Base-by-base conservation (phyloP, 2,329 filamentous ascomycete genomes). In the Calonectria hawksworthii region DNA sequence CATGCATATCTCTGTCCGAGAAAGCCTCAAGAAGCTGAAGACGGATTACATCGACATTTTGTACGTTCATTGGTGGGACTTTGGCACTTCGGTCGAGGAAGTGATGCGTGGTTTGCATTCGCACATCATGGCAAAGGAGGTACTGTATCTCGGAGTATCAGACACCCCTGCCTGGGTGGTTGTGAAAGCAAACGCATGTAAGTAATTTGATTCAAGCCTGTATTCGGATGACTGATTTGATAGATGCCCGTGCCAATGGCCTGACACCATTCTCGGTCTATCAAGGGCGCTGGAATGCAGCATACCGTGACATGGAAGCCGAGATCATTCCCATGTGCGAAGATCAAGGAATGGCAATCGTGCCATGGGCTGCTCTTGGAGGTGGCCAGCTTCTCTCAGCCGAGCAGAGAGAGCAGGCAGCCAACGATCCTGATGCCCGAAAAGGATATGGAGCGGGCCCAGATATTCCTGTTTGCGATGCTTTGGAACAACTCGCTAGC, bases 301-400 rank as follows among this genome's bases (percentile, higher is more conserved):
- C 77, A 1, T 34, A 38, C 4, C 66, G 83, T 1, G 82, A 83
- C 32, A 79, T 84, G 38, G 83, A 84, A 28, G 75, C 78, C 0
- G 83, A 84, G 3, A 80, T 84, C 54, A 78, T 84, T 10, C 82
- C 82, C 10, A 84, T 84, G 83, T 80, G 80, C n/a, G 66, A 76
- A 2, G 76, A 81, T n/a, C 79, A 83, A 10, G 83, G 80, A 1
- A 83, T 83, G 89, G 90, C 83, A 14, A 70, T 90, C 90, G 89
- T 89, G 86, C 88, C 72, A 81, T 87, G 34, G 41, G 66, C 50
- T 3, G 67, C 75, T 16, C 36, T 78, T 10, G 76, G 75, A 0
- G 68, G 69, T 2, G 75, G 77, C 0, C 41, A 59, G 2, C 36
- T 77, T 0, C 65, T 73, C 1, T 69, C 76, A 0, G 10, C 67